These are phyloP conservation scores for Fusarium sp. DNA, from an alignment of 2,329 filamentous ascomycete species.

Conservation along the genomic window DNA sequence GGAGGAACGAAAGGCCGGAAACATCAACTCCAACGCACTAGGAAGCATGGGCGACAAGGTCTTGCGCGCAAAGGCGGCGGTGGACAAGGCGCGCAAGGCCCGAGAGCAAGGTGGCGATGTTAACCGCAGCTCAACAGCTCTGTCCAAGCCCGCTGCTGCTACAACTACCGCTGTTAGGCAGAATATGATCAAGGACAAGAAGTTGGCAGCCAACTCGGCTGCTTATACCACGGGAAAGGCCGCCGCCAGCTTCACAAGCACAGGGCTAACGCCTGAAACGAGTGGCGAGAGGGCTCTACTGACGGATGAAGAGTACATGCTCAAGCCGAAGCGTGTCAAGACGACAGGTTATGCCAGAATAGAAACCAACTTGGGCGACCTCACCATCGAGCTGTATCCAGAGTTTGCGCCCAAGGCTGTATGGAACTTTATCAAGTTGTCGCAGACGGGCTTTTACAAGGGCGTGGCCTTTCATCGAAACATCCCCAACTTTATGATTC, in stretches of 20 bases:
- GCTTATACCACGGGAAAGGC: conserved; percentile 90
- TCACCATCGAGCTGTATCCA: conserved; percentile 90
- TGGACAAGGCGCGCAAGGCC: conserved; percentile 87
- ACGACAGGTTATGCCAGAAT: conserved; percentile 92
- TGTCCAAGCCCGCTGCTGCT: conserved; percentile 51
- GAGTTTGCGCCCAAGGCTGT: conserved; percentile 93
- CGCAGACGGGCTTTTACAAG: conserved; percentile 91
- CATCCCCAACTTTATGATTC: conserved; percentile 97
- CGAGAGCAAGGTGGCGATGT: conserved; percentile 71
- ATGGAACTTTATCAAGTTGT: conserved; percentile 94
- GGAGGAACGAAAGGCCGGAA: conserved; percentile 72
- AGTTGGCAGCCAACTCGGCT: conserved; percentile 84
- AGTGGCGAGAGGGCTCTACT: conserved; percentile 87
- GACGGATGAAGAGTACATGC: conserved; percentile 96
- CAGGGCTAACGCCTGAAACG: conserved; percentile 91
- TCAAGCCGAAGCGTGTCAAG: conserved; percentile 89
- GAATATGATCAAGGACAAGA: conserved; percentile 64
- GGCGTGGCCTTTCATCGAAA: conserved; percentile 90
- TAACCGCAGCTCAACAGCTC: conserved; percentile 63
- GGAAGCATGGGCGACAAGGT: conserved; percentile 86
- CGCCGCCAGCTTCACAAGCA: conserved; percentile 95
- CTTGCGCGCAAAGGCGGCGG: conserved; percentile 88
- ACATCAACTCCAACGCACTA: conserved; percentile 83
- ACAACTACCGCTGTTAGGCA: conserved; percentile 45
- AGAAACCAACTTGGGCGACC: conserved; percentile 83